Base-by-base conservation (phyloP, 805 yeast species). In the Zygosaccharomyces gambellarensis region DNA sequence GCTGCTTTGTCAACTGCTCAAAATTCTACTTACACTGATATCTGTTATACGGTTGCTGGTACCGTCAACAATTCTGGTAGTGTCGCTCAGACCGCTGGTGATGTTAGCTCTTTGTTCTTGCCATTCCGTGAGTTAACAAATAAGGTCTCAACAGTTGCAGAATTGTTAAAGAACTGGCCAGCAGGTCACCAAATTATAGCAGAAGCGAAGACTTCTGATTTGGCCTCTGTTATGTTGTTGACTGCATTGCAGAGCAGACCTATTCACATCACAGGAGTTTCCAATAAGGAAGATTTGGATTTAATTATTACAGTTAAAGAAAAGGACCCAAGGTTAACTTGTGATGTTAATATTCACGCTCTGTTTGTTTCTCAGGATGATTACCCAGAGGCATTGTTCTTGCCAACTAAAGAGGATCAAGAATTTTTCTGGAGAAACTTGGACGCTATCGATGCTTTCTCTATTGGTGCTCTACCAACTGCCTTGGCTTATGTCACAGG, bases 141-240 rank as follows among this genome's bases (percentile, higher is more conserved):
- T 61, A 84, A 83, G 62, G 87, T 90, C 40, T 77, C 90, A n/a
- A 77, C 85, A 30, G 84, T 89, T 39, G 81, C 95, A 25, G 76
- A 85, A 28, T 95, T 87, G 60, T 82, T 90, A 61, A 81, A 83
- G 54, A 72, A 80, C 31, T 90, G 97, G 97, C 96, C 96, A 46
- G 75, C 77, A 45, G 70, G 70, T 61, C 90, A 89, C 73, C 92
- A 94, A 51, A 85, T 92, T 52, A 78, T 90, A 55, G 89, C 97
- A 38, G 97, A 92, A 70, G 97, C 98, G 44, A 83, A 81, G 67
- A 83, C 92, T 23, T 87, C 97, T 36, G 92, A 89, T 62, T 76
- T 92, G 63, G 98, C 98, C n/a, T 87, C 96, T 3, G 85, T 90
- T 40, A 74, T 92, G 66, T 78, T 92, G 62, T 75, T 92, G 71